Evolutionary conservation across 176 grass and related monocot genomes (phyloP).

Genomic region (Alloteropsis semialata): DNA sequence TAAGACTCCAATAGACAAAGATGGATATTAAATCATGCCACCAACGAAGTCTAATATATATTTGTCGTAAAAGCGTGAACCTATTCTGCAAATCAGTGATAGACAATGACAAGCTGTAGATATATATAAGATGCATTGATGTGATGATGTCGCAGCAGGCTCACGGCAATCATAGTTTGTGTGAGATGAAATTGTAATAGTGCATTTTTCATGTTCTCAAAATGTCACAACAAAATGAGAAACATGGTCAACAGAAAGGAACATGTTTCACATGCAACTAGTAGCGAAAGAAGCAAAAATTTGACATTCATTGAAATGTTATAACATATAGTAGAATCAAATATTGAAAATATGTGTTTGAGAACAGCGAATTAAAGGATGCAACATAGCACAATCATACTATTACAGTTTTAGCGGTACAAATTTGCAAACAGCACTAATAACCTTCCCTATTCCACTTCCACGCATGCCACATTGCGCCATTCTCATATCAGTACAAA

Average conservation of each 20-base stretch:
- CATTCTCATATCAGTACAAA: slow-evolving; percentile 6
- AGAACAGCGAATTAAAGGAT: background rate
- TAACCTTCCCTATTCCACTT: background rate
- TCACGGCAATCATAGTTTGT: background rate
- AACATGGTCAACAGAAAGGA: background rate
- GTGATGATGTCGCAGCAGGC: background rate
- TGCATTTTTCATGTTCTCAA: background rate
- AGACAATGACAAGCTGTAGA: background rate
- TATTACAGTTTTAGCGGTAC: background rate
- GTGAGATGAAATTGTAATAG: background rate
- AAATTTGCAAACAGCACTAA: background rate
- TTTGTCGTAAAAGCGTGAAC: background rate
- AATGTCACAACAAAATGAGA: background rate
- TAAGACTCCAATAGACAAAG: background rate
- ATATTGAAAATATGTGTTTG: background rate
- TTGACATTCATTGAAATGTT: background rate
- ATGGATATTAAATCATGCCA: background rate
- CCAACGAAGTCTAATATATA: background rate
- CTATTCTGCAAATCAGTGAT: background rate
- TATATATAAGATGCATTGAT: no score
- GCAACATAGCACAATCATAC: background rate
- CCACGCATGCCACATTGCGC: no score
- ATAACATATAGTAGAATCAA: background rate
- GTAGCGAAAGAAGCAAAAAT: background rate
- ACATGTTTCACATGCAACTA: background rate